Percentiles rank a stretch among this genome's conserved stretches.
Evolutionary conservation across 2,329 filamentous ascomycete species (phyloP).

Genomic region (Ophiocordyceps camponoti-saundersi): DNA sequence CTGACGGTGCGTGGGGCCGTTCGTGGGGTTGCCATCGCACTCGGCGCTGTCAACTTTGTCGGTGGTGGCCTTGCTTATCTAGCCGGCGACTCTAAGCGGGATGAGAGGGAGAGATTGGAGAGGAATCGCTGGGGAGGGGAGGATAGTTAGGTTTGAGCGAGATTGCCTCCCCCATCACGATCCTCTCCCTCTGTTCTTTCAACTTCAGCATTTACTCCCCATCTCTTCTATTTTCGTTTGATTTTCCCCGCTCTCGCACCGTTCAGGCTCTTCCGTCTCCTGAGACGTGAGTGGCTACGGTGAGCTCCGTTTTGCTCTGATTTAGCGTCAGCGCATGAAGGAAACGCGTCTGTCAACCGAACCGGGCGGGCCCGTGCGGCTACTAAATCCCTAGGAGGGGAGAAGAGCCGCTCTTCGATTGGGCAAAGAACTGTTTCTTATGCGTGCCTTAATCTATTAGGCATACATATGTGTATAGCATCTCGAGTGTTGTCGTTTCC

Average conservation of each 20-base stretch:
- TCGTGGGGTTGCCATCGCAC: constrained; percentile 29
- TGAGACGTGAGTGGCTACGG: neutral
- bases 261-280: too few species aligned
- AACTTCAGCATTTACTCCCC: too few species aligned
- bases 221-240: too few species aligned
- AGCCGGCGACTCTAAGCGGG: constrained; percentile 30
- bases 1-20: constrained; percentile 31
- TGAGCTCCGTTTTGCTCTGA: too few species aligned
- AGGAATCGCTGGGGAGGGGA: constrained; percentile 31
- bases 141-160: neutral
- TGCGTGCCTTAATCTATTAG: too few species aligned
- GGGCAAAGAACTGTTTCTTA: neutral
- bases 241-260: too few species aligned
- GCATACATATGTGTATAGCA: too few species aligned
- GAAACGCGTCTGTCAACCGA: too few species aligned
- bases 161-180: neutral
- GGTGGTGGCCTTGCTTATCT: constrained; percentile 35
- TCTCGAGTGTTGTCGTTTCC: too few species aligned
- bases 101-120: constrained; percentile 28
- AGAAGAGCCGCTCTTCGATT: neutral
- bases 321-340: too few species aligned
- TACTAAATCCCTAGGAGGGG: too few species aligned
- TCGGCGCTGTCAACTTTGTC: constrained; percentile 29
- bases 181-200: too few species aligned
- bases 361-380: neutral